A percentile compares a stretch with the other conserved stretches of the same genome.
Conservation (phyloP, 1,284 basidiomycete genomes). For the Microstroma glucosiphilum region DNA sequence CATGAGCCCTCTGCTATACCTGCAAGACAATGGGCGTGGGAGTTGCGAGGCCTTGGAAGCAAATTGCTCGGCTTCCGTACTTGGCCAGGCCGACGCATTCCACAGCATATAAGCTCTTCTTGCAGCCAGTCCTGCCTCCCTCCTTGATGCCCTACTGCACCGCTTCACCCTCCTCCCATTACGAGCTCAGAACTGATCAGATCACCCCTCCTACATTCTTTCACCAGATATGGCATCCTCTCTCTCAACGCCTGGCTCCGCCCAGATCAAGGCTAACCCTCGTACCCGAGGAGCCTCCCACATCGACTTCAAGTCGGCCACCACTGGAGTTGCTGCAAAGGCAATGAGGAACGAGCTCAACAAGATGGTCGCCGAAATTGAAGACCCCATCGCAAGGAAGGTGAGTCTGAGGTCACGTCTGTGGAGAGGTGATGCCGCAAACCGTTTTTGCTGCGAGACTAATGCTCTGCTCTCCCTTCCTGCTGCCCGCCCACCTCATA, state of each 20-base stretch:
- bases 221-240: conserved; percentile 12
- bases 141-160: too few species aligned
- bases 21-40: too few species aligned
- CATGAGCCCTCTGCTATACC: too few species aligned
- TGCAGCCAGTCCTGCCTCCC: too few species aligned
- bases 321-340: conserved; percentile 93
- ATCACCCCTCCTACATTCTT: neutral
- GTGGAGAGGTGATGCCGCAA: neutral
- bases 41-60: too few species aligned
- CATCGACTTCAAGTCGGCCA: conserved; percentile 87
- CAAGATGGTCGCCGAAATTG: conserved; percentile 66
- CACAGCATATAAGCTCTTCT: too few species aligned
- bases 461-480: neutral
- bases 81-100: too few species aligned
- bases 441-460: neutral
- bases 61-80: too few species aligned
- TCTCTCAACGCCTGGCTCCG: conserved; percentile 11
- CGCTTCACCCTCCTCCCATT: too few species aligned
- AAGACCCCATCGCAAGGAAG: conserved; percentile 62
- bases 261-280: conserved; percentile 3
- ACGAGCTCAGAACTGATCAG: too few species aligned
- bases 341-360: conserved; percentile 98
- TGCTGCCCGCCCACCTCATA: conserved; percentile 1
- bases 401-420: conserved; percentile 54
- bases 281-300: conserved; percentile 24